Evolutionary conservation across 2,329 filamentous ascomycete genomes (phyloP).

Genomic region (Geosmithia putterillii): DNA sequence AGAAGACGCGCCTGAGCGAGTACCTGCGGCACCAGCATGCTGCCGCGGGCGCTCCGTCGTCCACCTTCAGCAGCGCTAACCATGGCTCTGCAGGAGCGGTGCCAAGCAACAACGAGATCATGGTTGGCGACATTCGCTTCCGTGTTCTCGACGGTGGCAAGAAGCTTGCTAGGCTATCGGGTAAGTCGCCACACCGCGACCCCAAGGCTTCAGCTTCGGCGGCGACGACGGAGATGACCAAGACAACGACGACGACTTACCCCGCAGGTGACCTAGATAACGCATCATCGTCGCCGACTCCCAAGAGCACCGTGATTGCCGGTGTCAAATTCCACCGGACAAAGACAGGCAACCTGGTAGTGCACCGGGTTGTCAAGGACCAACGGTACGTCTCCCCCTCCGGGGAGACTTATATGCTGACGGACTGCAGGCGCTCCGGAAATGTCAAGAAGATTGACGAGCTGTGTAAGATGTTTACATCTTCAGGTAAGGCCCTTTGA

Average conservation of each 20-base stretch:
- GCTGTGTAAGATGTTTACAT: constrained; percentile 60
- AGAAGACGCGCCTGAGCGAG: constrained; percentile 42
- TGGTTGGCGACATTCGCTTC: constrained; percentile 62
- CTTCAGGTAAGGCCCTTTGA: constrained; percentile 44
- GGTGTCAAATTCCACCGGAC: constrained; percentile 77
- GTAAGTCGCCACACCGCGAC: too few relatives aligned
- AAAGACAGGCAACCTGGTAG: constrained; percentile 78
- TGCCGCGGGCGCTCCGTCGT: constrained; percentile 4
- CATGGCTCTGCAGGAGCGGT: constrained; percentile 5
- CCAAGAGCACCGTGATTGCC: constrained; percentile 59
- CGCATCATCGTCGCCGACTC: constrained; percentile 49
- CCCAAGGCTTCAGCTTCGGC: not conserved
- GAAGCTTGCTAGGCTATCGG: constrained; percentile 64
- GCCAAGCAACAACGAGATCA: constrained; percentile 44
- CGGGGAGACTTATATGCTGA: constrained; percentile 21
- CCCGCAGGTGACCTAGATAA: constrained; percentile 39
- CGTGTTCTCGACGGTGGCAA: constrained; percentile 64
- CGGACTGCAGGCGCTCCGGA: constrained; percentile 31
- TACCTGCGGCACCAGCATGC: constrained; percentile 17
- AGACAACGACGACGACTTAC: constrained; percentile 9
- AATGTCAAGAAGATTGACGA: constrained; percentile 56
- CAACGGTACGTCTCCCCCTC: constrained; percentile 50
- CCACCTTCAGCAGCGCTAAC: constrained; percentile 9
- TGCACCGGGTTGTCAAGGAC: constrained; percentile 60
- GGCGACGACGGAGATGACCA: not conserved